Evolutionary conservation across 495 filamentous ascomycete genomes (phyloP), one percentile per base, ranked within the genome.

Genomic region (Podospora pseudoanserina): DNA sequence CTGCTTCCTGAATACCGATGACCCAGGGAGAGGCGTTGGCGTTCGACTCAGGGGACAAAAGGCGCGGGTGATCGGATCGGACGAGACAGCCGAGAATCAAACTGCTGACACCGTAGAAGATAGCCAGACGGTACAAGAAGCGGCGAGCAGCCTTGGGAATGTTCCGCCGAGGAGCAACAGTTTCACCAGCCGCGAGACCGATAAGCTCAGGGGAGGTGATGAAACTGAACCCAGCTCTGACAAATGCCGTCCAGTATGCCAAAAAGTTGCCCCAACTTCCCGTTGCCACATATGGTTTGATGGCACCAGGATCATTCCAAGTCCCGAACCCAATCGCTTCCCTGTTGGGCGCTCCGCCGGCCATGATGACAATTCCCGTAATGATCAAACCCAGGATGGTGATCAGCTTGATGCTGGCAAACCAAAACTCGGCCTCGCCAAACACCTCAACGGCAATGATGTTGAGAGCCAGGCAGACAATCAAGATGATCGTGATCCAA

Each of bases 271-370:
- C 88, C 0, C 81, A 77, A 23, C 75, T 72, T 4, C 89, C 89
- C 0, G 71, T 67, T 0, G 77, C 80, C 0, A 86, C 73, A 65
- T 90, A 89, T 54, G 86, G 77, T 0, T 84, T 84, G 72, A 92
- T 92, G 0, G 91, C 87, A 2, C 91, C 91, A 0, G 91, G 90
- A 67, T 90, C 73, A 5, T 86, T 78, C 91, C 91, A 94, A 76
- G 89, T 90, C 23, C 81, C 79, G 78, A 92, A 91, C 16, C 89
- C 90, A 19, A 85, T 73, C 4, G 73, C 71, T 32, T 88, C 83
- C 18, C 85, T 85, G 65, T 81, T 79, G 0, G 87, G 82, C 0
- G 86, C 87, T 49, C 86, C 90, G 39, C 90, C 90, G 56, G 86
- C 85, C 78, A 90, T 86, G 64, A 91, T 83, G 70, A 91, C 89